phyloP scores from a whole-genome alignment of 192 early-diverging fungal genomes.

The Allomyces macrogynus region DNA sequence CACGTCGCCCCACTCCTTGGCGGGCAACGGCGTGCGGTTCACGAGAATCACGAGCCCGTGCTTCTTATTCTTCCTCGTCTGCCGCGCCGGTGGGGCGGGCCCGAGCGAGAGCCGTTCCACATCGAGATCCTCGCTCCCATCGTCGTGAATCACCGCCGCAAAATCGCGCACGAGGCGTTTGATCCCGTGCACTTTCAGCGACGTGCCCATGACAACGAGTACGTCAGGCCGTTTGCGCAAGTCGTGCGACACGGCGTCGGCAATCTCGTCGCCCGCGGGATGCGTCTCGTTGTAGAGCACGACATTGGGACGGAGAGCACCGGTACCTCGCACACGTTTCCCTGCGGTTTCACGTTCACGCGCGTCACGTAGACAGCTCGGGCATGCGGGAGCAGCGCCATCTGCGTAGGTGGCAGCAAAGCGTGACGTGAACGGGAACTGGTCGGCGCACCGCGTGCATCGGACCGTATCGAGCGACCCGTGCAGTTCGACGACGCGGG shows the following conservation, averaged over 20 bases:
- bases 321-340: slow-evolving; percentile 52
- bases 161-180: slow-evolving; percentile 53
- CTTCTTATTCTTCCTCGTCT: slow-evolving; percentile 11
- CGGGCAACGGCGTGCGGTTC: slow-evolving; percentile 38
- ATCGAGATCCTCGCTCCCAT: slow-evolving; percentile 1
- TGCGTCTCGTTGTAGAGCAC: slow-evolving; percentile 91
- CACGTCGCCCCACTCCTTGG: slow-evolving; percentile 54
- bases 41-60: slow-evolving; percentile 45
- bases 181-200: slow-evolving; percentile 60
- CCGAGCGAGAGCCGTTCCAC: slow-evolving; percentile 5
- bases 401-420: slow-evolving; percentile 38
- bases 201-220: slow-evolving; percentile 74
- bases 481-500: slow-evolving; percentile 74
- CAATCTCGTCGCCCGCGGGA: slow-evolving; percentile 44
- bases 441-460: slow-evolving; percentile 62
- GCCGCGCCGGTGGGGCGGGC: slow-evolving; percentile 7
- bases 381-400: slow-evolving; percentile 52
- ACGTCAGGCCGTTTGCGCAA: slow-evolving; percentile 44
- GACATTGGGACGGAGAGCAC: slow-evolving; percentile 73
- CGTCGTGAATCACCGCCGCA: slow-evolving; percentile 30
- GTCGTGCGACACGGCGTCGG: slow-evolving; percentile 30
- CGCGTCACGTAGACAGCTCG: slow-evolving; percentile 18
- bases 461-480: slow-evolving; percentile 68
- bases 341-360: slow-evolving; percentile 35
- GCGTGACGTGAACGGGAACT: slow-evolving; percentile 35